A percentile compares a stretch with the other conserved stretches of the same genome.
phyloP scores from a whole-genome alignment of 192 early-diverging fungal genomes.

The Rhizophagus prolifer region DNA sequence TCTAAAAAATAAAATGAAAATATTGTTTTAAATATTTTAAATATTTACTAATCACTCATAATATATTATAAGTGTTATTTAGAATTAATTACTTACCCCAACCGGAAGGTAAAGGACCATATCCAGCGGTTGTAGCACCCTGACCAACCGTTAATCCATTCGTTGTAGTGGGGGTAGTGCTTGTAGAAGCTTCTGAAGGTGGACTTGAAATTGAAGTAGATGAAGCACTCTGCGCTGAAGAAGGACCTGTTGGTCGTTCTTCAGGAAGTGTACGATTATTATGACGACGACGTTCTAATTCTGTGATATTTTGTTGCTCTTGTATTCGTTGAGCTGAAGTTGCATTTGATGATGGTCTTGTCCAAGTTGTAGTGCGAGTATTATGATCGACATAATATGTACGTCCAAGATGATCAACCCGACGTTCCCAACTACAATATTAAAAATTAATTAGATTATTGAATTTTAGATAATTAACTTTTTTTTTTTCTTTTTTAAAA shows the following conservation, averaged over 20 bases:
- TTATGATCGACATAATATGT: conserved; percentile 99
- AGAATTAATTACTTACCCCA: conserved; percentile 50
- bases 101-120: conserved; percentile 79
- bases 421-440: conserved; percentile 85
- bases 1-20: conserved; percentile 38
- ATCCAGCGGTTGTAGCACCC: conserved; percentile 60
- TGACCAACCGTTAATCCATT: conserved; percentile 40
- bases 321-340: conserved; percentile 38
- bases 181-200: conserved; percentile 34
- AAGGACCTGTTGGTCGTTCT: conserved; percentile 44
- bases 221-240: conserved; percentile 35
- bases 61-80: neutral
- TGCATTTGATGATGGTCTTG: conserved; percentile 49
- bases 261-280: conserved; percentile 83
- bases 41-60: neutral
- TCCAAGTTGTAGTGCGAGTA: conserved; percentile 95
- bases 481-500: neutral
- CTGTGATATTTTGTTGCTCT: conserved; percentile 56
- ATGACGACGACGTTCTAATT: conserved; percentile 75
- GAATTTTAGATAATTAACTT: neutral
- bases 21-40: neutral
- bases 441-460: neutral
- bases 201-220: conserved; percentile 29
- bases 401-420: conserved; percentile 88
- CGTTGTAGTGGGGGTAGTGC: conserved; percentile 22